Percentiles rank a stretch among this genome's conserved stretches.
Conservation (phyloP, 1,284 basidiomycete species). For the Fistulinella cinereoalba region DNA sequence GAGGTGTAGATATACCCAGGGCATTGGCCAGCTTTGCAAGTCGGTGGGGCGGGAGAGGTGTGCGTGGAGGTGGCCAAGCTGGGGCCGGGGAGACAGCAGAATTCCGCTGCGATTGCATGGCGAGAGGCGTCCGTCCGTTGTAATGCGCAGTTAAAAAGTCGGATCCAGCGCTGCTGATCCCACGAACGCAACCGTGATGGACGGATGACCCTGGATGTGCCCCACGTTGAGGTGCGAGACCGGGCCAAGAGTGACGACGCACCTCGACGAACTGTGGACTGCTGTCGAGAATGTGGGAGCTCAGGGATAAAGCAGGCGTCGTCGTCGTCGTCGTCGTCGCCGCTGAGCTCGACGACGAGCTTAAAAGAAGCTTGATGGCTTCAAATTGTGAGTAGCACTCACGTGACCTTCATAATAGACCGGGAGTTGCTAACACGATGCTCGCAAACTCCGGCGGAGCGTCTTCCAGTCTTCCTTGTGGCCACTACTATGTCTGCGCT, state of each 20-base stretch:
- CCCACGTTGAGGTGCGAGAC: constrained; percentile 3
- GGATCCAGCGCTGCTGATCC: constrained; percentile 5
- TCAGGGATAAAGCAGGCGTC: too few species aligned
- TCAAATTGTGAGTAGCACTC: constrained; percentile 11
- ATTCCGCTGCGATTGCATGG: constrained; percentile 14
- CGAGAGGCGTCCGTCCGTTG: not conserved
- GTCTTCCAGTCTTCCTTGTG: too few species aligned
- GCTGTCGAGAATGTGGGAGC: too few species aligned
- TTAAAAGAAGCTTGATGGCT: constrained; percentile 1
- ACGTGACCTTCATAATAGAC: constrained; percentile 17
- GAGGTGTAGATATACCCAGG: constrained; percentile 69
- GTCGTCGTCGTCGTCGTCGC: too few species aligned
- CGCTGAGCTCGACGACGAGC: constrained; percentile 10
- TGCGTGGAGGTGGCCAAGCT: constrained; percentile 58
- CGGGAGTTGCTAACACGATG: constrained; percentile 1
- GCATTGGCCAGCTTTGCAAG: constrained; percentile 81
- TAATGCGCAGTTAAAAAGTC: constrained; percentile 3
- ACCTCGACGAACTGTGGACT: not conserved
- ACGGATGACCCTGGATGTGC: not conserved
- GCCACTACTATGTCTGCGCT: too few species aligned
- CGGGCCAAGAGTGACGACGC: not conserved
- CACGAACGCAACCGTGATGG: constrained; percentile 2
- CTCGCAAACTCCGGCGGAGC: not conserved
- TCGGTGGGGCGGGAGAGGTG: constrained; percentile 68
- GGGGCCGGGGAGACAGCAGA: constrained; percentile 22